A percentile compares a stretch with the other conserved stretches of the same genome.
These are phyloP conservation scores for Arachnomyces sp. DNA, from an alignment of 2,329 filamentous ascomycete species.

Conservation along the genomic window DNA sequence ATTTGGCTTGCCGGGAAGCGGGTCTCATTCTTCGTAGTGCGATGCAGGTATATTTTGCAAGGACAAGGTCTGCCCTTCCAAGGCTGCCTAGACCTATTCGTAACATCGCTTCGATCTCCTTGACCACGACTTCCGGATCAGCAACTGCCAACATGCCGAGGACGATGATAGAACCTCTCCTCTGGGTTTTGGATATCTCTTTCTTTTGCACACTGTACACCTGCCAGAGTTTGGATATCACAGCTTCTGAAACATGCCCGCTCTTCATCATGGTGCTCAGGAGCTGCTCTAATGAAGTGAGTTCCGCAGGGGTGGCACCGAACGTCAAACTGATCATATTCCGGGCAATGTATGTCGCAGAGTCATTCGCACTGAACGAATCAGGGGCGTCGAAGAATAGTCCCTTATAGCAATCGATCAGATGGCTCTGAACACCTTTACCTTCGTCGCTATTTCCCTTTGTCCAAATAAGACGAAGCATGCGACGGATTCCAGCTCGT, in stretches of 20 bases:
- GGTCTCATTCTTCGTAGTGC: conserved; percentile 87
- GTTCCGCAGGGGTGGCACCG: conserved; percentile 84
- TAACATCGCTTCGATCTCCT: conserved; percentile 90
- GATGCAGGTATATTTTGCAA: conserved; percentile 93
- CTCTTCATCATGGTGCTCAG: conserved; percentile 97
- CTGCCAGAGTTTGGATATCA: conserved; percentile 91
- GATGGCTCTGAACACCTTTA: conserved; percentile 91
- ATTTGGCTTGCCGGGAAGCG: conserved; percentile 64
- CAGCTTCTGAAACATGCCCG: conserved; percentile 73
- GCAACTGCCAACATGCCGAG: conserved; percentile 93
- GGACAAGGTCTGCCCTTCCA: conserved; percentile 71
- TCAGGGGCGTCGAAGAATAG: conserved; percentile 95
- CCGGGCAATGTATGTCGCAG: conserved; percentile 87
- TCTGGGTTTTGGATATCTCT: conserved; percentile 84
- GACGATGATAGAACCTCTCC: conserved; percentile 89
- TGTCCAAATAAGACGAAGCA: conserved; percentile 97
- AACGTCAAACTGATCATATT: conserved; percentile 99
- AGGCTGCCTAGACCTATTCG: conserved; percentile 76
- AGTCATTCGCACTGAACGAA: conserved; percentile 76
- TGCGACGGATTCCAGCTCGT: conserved; percentile 82
- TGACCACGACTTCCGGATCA: conserved; percentile 83
- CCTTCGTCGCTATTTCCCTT: conserved; percentile 99
- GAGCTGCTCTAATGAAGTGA: conserved; percentile 91
- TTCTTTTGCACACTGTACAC: conserved; percentile 91
- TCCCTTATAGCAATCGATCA: conserved; percentile 93